Percentiles rank a stretch among this genome's conserved stretches.
These are phyloP conservation scores for Lepidium aucheri DNA, from an alignment of 345 rosid genomes.

Conservation along the genomic window DNA sequence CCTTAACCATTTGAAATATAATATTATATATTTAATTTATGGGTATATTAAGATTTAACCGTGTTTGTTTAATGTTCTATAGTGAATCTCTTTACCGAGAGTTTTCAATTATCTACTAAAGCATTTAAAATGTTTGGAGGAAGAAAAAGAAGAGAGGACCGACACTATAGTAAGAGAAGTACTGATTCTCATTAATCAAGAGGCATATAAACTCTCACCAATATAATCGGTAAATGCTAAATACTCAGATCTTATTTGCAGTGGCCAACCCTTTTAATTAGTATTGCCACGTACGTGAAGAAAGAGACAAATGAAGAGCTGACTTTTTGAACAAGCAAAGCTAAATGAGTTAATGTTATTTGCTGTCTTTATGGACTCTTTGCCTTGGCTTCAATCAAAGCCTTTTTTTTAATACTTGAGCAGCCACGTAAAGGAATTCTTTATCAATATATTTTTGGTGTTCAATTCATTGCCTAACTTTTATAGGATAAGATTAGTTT, in stretches of 20 bases:
- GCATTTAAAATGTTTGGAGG: background rate
- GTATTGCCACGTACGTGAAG: conserved; percentile 7
- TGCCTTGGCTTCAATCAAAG: background rate
- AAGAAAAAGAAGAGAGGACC: background rate
- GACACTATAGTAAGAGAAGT: background rate
- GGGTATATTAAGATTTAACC: too few species aligned
- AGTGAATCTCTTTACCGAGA: too few species aligned
- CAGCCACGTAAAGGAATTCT: conserved; percentile 1
- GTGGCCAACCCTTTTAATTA: conserved; percentile 14
- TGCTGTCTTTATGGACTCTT: conserved; percentile 51
- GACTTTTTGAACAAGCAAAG: conserved; percentile 38
- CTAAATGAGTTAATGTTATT: conserved; percentile 47
- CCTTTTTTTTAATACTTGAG: conserved; percentile 1
- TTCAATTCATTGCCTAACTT: too few species aligned
- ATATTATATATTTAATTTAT: too few species aligned
- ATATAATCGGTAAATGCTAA: conserved; percentile 14
- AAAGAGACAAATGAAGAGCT: conserved; percentile 19
- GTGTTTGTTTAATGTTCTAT: too few species aligned
- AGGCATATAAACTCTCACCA: conserved; percentile 9
- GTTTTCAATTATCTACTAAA: too few species aligned
- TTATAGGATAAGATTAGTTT: background rate
- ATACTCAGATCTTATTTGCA: background rate
- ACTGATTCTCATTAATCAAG: background rate
- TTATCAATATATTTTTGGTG: background rate
- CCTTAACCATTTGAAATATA: too few species aligned